Conservation (phyloP, 345 rosid genomes). For the Durio zibethinus region DNA sequence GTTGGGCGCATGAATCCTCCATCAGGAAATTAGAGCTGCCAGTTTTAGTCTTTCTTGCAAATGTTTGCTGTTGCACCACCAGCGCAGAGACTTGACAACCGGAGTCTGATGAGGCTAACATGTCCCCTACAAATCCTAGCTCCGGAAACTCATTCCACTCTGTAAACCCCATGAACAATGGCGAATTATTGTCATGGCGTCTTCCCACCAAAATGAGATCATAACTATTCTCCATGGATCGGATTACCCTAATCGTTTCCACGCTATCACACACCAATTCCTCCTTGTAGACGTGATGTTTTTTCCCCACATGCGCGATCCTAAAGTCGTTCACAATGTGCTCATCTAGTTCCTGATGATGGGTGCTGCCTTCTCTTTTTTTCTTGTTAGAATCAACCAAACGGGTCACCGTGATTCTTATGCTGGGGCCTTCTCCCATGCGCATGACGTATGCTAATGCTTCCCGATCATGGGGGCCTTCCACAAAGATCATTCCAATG, state of each 20-base stretch:
- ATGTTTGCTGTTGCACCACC: constrained; percentile 58
- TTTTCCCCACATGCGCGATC: constrained; percentile 34
- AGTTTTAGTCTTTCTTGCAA: not conserved
- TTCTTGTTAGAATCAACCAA: constrained; percentile 35
- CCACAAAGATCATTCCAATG: constrained; percentile 62
- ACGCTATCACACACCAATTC: constrained; percentile 63
- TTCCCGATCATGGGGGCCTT: constrained; percentile 86
- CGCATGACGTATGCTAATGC: constrained; percentile 74
- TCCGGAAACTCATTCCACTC: constrained; percentile 98
- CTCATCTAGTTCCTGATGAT: constrained; percentile 42
- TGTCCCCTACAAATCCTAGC: constrained; percentile 85
- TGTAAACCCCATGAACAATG: constrained; percentile 74
- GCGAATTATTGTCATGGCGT: constrained; percentile 64
- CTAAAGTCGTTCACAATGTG: constrained; percentile 49
- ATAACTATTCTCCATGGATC: constrained; percentile 59
- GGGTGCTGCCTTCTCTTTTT: not conserved
- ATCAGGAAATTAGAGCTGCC: no score
- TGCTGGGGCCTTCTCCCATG: constrained; percentile 67
- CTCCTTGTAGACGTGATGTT: constrained; percentile 44
- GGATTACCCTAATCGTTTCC: constrained; percentile 66
- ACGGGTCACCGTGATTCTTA: constrained; percentile 51
- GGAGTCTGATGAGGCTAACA: constrained; percentile 83
- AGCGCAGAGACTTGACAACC: constrained; percentile 64
- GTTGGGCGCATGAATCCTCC: not conserved
- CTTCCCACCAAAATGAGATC: constrained; percentile 82